phyloP scores from a whole-genome alignment of 768 basidiomycete species.

The Naematelia aurantialba region DNA sequence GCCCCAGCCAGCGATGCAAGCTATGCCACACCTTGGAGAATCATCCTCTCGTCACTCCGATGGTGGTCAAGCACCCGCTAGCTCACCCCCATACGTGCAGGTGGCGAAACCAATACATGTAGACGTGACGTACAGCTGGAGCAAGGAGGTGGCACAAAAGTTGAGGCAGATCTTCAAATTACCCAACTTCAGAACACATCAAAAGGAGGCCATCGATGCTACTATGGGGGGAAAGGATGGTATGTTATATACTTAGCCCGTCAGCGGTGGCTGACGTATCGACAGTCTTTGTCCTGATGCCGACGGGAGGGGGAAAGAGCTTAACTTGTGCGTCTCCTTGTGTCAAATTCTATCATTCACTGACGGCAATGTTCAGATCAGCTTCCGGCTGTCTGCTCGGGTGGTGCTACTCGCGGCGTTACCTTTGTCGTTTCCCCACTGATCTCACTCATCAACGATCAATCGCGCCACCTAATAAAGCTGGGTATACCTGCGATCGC shows the following conservation, averaged over 20 bases:
- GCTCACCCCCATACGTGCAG: slow-evolving; percentile 9
- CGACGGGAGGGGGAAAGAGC: slow-evolving; percentile 90
- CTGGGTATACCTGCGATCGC: slow-evolving; percentile 68
- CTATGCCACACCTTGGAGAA: slow-evolving; percentile 11
- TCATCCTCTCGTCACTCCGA: slow-evolving; percentile 6
- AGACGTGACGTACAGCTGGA: slow-evolving; percentile 45
- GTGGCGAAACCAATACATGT: slow-evolving; percentile 13
- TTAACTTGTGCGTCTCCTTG: slow-evolving; percentile 61
- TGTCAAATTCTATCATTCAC: neutral
- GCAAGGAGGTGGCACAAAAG: slow-evolving; percentile 57
- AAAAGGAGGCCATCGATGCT: slow-evolving; percentile 78
- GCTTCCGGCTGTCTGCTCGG: slow-evolving; percentile 75
- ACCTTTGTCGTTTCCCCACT: slow-evolving; percentile 89
- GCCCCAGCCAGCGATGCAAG: slow-evolving; percentile 4
- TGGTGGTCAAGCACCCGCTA: slow-evolving; percentile 19
- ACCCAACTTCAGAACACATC: slow-evolving; percentile 69
- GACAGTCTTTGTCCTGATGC: slow-evolving; percentile 84
- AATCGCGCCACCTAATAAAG: slow-evolving; percentile 64
- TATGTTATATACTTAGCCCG: slow-evolving; percentile 12
- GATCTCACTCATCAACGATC: slow-evolving; percentile 89
- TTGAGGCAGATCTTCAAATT: slow-evolving; percentile 65
- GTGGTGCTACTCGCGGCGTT: slow-evolving; percentile 70
- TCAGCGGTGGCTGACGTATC: neutral
- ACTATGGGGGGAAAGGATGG: slow-evolving; percentile 70
- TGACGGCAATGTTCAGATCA: slow-evolving; percentile 54